Percentiles rank a stretch among this genome's conserved stretches.
Conservation (phyloP, 2,329 filamentous ascomycete species). For the Colletotrichum cereale region DNA sequence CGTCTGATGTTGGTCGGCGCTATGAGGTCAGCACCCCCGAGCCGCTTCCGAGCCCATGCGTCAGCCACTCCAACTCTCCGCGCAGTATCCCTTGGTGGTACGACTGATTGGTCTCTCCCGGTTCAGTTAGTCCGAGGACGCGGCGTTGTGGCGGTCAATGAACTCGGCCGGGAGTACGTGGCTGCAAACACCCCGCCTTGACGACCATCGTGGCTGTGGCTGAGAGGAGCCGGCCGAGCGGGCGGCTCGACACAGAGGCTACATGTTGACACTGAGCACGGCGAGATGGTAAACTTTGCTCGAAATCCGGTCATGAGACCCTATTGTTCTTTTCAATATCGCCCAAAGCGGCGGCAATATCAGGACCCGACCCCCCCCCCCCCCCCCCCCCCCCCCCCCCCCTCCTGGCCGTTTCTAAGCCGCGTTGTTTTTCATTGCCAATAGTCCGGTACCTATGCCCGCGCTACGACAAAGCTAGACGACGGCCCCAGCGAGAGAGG, state of each 20-base stretch:
- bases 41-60: not conserved
- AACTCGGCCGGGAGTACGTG: not conserved
- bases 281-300: not conserved
- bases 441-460: slow-evolving; percentile 29
- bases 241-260: slow-evolving; percentile 31
- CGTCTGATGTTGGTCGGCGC: slow-evolving; percentile 37
- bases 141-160: not conserved
- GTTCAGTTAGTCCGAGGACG: not conserved
- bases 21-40: slow-evolving; percentile 26
- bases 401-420: too few relatives aligned
- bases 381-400: too few relatives aligned
- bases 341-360: slow-evolving; percentile 9
- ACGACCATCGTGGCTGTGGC: not conserved
- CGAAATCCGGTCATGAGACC: not conserved
- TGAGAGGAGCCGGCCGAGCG: not conserved
- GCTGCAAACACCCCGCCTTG: slow-evolving; percentile 13
- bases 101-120: not conserved
- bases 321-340: not conserved
- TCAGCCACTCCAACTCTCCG: slow-evolving; percentile 31
- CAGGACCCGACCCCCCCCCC: not conserved
- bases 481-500: slow-evolving; percentile 4
- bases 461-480: slow-evolving; percentile 9
- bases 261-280: slow-evolving; percentile 28
- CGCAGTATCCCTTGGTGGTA: not conserved
- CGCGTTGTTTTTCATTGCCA: slow-evolving; percentile 15